phyloP scores from a whole-genome alignment of 1,139 yeast genomes.

The Hemisphaericaspora xylofermentans region DNA sequence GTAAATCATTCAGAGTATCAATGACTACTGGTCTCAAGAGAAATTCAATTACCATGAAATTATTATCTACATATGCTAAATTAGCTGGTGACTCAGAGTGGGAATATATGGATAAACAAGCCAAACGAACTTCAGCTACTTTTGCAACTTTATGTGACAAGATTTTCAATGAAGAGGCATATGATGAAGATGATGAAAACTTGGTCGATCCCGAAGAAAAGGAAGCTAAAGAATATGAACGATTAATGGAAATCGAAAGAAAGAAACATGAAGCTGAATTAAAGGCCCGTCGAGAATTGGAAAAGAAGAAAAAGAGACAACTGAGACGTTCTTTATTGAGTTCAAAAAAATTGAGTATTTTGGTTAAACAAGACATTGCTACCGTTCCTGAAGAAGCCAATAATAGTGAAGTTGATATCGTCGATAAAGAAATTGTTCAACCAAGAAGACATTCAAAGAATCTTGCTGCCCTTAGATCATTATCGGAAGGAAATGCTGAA shows the following conservation, averaged over 20 bases:
- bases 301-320: constrained; percentile 44
- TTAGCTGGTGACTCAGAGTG: constrained; percentile 65
- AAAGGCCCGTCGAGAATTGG: constrained; percentile 46
- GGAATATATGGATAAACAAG: constrained; percentile 70
- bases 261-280: constrained; percentile 51
- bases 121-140: constrained; percentile 73
- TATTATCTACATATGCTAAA: constrained; percentile 70
- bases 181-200: constrained; percentile 57
- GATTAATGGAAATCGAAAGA: constrained; percentile 49
- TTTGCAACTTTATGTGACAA: constrained; percentile 77
- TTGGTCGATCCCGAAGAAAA: constrained; percentile 51
- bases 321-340: constrained; percentile 45
- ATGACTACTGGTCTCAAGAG: constrained; percentile 54
- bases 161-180: constrained; percentile 59
- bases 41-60: constrained; percentile 67
- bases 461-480: constrained; percentile 28
- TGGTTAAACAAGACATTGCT: constrained; percentile 30
- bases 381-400: constrained; percentile 18
- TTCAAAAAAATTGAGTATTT: constrained; percentile 40
- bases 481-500: constrained; percentile 34
- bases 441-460: constrained; percentile 41
- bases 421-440: constrained; percentile 26
- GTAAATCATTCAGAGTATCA: constrained; percentile 43
- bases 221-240: constrained; percentile 48
- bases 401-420: constrained; percentile 34